Conservation (phyloP, 768 basidiomycete genomes). For the Russula dissimulans region DNA sequence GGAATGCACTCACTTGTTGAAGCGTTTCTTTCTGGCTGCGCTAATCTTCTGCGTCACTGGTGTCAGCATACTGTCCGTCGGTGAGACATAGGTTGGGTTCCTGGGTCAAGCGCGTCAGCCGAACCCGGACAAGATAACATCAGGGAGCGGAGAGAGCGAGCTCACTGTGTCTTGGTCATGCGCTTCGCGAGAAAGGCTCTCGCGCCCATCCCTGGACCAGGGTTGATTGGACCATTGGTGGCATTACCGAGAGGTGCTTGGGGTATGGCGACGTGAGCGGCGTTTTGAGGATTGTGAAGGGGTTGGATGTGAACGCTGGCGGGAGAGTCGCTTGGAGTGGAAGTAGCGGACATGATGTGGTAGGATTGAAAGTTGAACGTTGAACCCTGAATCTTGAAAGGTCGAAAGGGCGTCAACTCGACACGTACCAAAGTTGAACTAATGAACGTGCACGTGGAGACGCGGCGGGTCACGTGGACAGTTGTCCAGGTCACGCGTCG, state of each 20-base stretch:
- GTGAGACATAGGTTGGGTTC: constrained; percentile 84
- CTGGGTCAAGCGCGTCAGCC: constrained; percentile 31
- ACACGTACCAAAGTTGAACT: neutral
- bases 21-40: constrained; percentile 89
- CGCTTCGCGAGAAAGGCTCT: constrained; percentile 91
- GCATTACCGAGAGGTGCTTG: constrained; percentile 72
- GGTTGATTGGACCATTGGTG: constrained; percentile 42
- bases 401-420: neutral
- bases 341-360: constrained; percentile 41
- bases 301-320: constrained; percentile 54
- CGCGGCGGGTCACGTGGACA: constrained; percentile 12
- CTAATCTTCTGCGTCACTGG: constrained; percentile 88
- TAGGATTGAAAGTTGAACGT: neutral
- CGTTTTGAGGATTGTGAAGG: constrained; percentile 76
- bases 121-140: neutral
- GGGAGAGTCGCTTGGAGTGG: constrained; percentile 63
- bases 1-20: constrained; percentile 57
- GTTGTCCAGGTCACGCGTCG: neutral
- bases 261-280: constrained; percentile 68
- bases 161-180: constrained; percentile 82
- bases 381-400: too few relatives aligned
- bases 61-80: constrained; percentile 92
- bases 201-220: constrained; percentile 68
- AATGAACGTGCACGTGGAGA: constrained; percentile 20
- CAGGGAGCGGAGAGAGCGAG: constrained; percentile 19